Base-by-base conservation (phyloP, 2,329 filamentous ascomycete species). In the Berkeleyomyces rouxiae region DNA sequence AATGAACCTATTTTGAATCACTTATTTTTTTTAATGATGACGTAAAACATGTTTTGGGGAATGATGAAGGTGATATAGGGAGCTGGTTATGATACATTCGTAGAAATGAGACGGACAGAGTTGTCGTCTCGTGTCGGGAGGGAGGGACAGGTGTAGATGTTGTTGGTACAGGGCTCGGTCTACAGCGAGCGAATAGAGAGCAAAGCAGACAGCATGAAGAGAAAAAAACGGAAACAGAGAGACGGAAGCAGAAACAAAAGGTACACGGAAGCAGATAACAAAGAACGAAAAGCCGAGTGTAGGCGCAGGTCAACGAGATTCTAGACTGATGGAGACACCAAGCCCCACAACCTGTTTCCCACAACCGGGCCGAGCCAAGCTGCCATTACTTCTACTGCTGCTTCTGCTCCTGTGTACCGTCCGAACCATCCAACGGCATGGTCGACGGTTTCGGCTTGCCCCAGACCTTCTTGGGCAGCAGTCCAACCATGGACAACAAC, bases 401-500 rank as follows among this genome's bases (percentile, higher is more conserved):
- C 43, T 39, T 6, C 7, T 59, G 10, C 37, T 42, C 16, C 7
- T 33, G 40, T 39, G n/a, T 61, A 7, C 16, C 16, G 7, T 40
- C 51, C n/a, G 49, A 2, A 44, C 11, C 13, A 3, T n/a, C 37
- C 42, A 65, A 42, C 55, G 59, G 58, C 58, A 40, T 58, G 2
- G 59, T 63, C 10, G 61, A 63, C 47, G 58, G 57, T 51, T 49
- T 55, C 37, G 59, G 60, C 63, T 62, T 55, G n/a, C 63, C 63
- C 63, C 63, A 64, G 51, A 62, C 39, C 49, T 64, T 64, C 42
- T 64, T 62, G 4, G 63, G 63, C 37, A 64, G 23, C 16, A 63
- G 43, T 36, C 75, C 68, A 63, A 91, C 89, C 88, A 96, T 86
- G 63, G 82, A 82, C 68, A 99, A 76, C 69, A 97, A 74, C 71